These are phyloP conservation scores for Stemphylium vesicarium DNA, from an alignment of 2,329 filamentous ascomycete species.

Conservation along the genomic window DNA sequence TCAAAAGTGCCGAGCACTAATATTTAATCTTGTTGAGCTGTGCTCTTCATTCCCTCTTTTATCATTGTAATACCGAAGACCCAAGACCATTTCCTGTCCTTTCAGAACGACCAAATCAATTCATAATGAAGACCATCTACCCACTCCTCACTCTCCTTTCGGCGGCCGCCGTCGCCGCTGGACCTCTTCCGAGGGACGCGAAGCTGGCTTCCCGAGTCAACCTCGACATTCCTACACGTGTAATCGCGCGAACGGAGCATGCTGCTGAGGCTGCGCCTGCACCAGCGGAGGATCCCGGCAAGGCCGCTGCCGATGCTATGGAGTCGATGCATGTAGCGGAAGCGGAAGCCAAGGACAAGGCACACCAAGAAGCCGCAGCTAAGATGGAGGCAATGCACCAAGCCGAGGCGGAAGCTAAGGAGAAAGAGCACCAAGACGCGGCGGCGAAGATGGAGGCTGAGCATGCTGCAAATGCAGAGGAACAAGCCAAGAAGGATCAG, in stretches of 20 bases:
- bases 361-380: conserved; percentile 21
- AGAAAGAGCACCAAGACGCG: conserved; percentile 25
- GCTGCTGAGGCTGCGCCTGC: conserved; percentile 13
- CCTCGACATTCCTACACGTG: conserved; percentile 10
- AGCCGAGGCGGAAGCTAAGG: conserved; percentile 27
- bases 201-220: conserved; percentile 3
- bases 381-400: conserved; percentile 29
- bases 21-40: conserved; percentile 30
- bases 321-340: conserved; percentile 17
- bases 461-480: conserved; percentile 26
- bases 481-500: conserved; percentile 21
- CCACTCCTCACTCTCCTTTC: conserved; percentile 31
- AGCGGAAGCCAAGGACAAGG: conserved; percentile 19
- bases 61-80: conserved; percentile 5
- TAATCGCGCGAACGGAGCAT: conserved; percentile 21
- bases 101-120: not conserved
- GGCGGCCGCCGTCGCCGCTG: conserved; percentile 26
- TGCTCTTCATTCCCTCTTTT: conserved; percentile 30
- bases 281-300: conserved; percentile 13
- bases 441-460: conserved; percentile 21
- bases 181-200: conserved; percentile 21
- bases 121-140: conserved; percentile 36
- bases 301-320: conserved; percentile 15
- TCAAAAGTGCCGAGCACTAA: conserved; percentile 32
- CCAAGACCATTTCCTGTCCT: conserved; percentile 1